phyloP scores from a whole-genome alignment of 192 early-diverging fungal species.

The Funneliformis mosseae region DNA sequence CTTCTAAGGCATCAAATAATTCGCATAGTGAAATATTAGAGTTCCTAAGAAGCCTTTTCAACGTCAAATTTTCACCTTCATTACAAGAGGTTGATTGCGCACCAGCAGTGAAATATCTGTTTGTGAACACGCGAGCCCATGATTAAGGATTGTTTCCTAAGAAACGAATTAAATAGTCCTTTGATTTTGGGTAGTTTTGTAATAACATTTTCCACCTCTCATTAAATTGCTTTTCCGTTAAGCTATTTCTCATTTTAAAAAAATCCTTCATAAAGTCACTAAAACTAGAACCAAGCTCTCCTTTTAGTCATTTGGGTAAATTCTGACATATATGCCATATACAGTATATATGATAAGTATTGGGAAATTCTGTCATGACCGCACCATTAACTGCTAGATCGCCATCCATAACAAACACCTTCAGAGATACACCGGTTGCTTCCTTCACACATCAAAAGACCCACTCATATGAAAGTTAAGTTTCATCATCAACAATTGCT shows the following conservation, averaged over 20 bases:
- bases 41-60: not conserved
- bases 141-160: not conserved
- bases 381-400: not conserved
- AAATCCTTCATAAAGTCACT: not conserved
- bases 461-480: not conserved
- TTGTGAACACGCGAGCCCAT: not conserved
- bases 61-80: not conserved
- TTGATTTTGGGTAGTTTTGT: not conserved
- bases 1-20: not conserved
- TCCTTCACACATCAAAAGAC: not conserved
- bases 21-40: not conserved
- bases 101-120: not conserved
- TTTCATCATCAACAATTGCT: not conserved
- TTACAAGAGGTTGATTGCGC: not conserved
- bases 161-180: not conserved
- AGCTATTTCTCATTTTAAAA: not conserved
- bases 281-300: not conserved
- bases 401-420: not conserved
- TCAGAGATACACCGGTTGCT: not conserved
- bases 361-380: not conserved
- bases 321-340: not conserved
- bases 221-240: not conserved
- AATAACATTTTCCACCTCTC: not conserved
- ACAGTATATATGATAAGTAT: not conserved
- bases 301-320: not conserved